A percentile compares a stretch with the other conserved stretches of the same genome.
phyloP scores from a whole-genome alignment of 352 stramenopile species.

The Pythium scleroteichum region DNA sequence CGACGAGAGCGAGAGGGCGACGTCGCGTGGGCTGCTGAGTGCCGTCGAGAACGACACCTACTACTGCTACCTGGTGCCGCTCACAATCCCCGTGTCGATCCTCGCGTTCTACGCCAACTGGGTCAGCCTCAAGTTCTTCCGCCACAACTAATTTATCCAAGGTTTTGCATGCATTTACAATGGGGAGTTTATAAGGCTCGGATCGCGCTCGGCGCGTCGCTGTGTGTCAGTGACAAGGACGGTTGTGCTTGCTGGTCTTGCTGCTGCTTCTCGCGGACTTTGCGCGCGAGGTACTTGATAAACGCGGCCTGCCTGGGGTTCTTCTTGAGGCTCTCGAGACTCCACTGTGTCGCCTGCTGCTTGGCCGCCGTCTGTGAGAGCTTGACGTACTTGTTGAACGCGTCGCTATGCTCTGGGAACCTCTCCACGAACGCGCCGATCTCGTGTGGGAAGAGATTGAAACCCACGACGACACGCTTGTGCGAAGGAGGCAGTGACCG shows the following conservation, averaged over 20 bases:
- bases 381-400: constrained; percentile 78
- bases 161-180: not conserved
- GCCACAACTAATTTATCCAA: constrained; percentile 57
- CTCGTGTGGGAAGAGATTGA: constrained; percentile 72
- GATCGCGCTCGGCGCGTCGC: not conserved
- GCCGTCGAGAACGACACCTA: constrained; percentile 67
- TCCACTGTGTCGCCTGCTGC: constrained; percentile 46
- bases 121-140: constrained; percentile 88
- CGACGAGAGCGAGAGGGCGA: not conserved
- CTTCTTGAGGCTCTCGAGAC: constrained; percentile 46
- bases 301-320: constrained; percentile 74
- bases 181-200: not conserved
- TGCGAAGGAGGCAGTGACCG: constrained; percentile 33
- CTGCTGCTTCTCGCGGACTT: constrained; percentile 52
- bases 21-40: constrained; percentile 31
- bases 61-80: constrained; percentile 78
- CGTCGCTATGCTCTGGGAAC: constrained; percentile 65
- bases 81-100: constrained; percentile 78
- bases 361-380: constrained; percentile 61
- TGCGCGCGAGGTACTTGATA: constrained; percentile 55
- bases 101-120: constrained; percentile 81
- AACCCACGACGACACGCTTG: constrained; percentile 74
- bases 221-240: not conserved
- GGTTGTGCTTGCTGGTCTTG: not conserved
- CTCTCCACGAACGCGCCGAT: constrained; percentile 60